Base-by-base conservation (phyloP, 305 asterid species). In the Solanum hybrid region DNA sequence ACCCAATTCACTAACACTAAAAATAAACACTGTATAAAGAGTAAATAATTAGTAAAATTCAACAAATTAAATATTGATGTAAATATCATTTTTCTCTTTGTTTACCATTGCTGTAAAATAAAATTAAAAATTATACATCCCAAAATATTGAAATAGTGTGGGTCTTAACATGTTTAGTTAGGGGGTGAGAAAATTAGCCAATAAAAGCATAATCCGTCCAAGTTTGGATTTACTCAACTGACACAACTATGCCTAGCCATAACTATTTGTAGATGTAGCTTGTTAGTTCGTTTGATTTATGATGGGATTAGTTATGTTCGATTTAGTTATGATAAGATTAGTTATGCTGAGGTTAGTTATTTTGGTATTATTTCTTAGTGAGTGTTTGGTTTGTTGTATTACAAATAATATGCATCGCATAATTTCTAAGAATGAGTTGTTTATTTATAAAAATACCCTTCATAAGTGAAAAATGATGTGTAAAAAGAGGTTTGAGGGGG, bases 291-390 rank as follows among this genome's bases (percentile, higher is more conserved):
- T 1, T 61, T 20, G 26, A 61, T 61, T 61, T 61, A 61, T 3
- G 26, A 61, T 3, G 2, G 0, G 24, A 20, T 61, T 18, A 20
- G 0, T 46, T 42, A 42, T 11, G 18, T 5, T 42, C 6, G 2
- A 42, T 42, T 42, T 42, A 13, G 20, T 13, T 16, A 51, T 51
- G n/a, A 5, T 51, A 1, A 51, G n/a, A 51, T 51, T 51, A 2
- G 4, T 2, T 51, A 6, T 57, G 24, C 0, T 57, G 67, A 0
- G 0, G 0, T 20, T 61, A 1, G 6, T 22, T 61, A 61, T 61
- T 61, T 2, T 1, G 3, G 0, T 1, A 61, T 61, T 20, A 3
- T 61, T 20, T 61, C 1, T 61, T 20, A 20, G 26, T 20, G 1
- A 61, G 20, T 61, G 0, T 61, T 61, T 20, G 2, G 0, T 20